A percentile compares a stretch with the other conserved stretches of the same genome.
Evolutionary conservation across 2,329 filamentous ascomycete species (phyloP).

Genomic region (Paraconiothyrium sp.): DNA sequence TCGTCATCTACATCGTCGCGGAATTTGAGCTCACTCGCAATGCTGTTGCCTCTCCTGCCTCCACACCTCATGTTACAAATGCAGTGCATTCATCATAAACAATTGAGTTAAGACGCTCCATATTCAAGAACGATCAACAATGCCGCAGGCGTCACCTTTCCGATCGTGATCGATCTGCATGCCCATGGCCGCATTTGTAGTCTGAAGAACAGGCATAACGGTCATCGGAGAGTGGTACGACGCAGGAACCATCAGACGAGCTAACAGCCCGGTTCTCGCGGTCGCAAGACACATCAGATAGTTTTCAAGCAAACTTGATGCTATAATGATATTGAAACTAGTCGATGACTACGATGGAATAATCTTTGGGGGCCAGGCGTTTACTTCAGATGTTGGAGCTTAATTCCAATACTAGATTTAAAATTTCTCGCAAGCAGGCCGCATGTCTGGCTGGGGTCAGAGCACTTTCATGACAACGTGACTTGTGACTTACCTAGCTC

Average conservation of each 20-base stretch:
- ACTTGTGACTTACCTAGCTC: slow-evolving; percentile 50
- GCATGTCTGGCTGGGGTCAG: slow-evolving; percentile 57
- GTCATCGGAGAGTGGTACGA: background rate
- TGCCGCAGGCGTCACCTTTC: background rate
- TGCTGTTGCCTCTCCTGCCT: background rate
- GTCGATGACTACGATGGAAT: background rate
- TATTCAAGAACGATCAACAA: background rate
- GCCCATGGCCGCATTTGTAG: background rate
- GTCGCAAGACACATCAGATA: background rate
- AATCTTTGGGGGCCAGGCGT: background rate
- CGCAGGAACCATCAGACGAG: background rate
- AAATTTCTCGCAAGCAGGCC: slow-evolving; percentile 61
- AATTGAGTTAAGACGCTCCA: background rate
- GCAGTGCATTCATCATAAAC: background rate
- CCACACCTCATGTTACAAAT: background rate
- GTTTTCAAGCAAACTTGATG: background rate
- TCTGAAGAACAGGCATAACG: background rate
- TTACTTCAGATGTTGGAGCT: background rate
- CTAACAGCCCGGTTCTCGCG: background rate
- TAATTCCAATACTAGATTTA: slow-evolving; percentile 27
- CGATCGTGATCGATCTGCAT: background rate
- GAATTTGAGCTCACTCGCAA: background rate
- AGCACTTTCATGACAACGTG: background rate
- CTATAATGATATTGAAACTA: background rate
- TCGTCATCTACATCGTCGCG: background rate